These are phyloP conservation scores for Leptoxyphium fumago DNA, from an alignment of 2,329 filamentous ascomycete genomes.

Conservation along the genomic window DNA sequence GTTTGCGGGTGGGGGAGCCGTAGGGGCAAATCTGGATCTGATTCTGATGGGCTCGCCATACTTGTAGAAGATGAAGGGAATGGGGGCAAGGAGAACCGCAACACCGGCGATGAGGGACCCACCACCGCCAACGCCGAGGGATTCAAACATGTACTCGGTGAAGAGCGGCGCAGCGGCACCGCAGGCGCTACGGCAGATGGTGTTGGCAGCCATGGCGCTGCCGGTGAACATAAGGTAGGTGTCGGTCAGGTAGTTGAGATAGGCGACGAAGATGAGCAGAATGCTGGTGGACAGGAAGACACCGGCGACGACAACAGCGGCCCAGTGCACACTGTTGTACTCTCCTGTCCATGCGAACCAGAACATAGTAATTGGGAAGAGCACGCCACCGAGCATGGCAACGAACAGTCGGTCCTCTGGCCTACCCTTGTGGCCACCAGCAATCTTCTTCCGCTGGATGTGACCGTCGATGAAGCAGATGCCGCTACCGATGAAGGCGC, in stretches of 20 bases:
- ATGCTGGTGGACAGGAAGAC: slow-evolving; percentile 28
- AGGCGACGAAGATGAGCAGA: slow-evolving; percentile 36
- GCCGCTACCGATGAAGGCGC: slow-evolving; percentile 30
- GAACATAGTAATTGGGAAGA: slow-evolving; percentile 22
- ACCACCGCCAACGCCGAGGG: slow-evolving; percentile 17
- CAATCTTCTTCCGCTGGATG: slow-evolving; percentile 24
- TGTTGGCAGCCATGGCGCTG: slow-evolving; percentile 17
- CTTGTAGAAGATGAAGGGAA: slow-evolving; percentile 20
- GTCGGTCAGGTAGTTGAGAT: slow-evolving; percentile 41
- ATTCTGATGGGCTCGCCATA: slow-evolving; percentile 15
- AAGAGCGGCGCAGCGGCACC: slow-evolving; percentile 18
- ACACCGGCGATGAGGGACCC: slow-evolving; percentile 32
- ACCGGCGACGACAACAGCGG: slow-evolving; percentile 32
- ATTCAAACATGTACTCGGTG: slow-evolving; percentile 19
- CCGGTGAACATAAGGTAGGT: slow-evolving; percentile 28
- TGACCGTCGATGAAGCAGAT: slow-evolving; percentile 28
- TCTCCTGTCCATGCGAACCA: slow-evolving; percentile 22
- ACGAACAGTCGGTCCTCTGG: slow-evolving; percentile 29
- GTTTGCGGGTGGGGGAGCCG: slow-evolving; percentile 3
- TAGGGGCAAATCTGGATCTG: slow-evolving; percentile 14
- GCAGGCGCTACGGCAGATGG: slow-evolving; percentile 15
- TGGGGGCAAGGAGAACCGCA: slow-evolving; percentile 18
- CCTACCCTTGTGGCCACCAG: slow-evolving; percentile 19
- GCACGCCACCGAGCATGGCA: slow-evolving; percentile 19
- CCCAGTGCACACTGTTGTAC: slow-evolving; percentile 32